A percentile compares a stretch with the other conserved stretches of the same genome.
phyloP scores from a whole-genome alignment of 495 filamentous ascomycete species.

The Xylaria flabelliformis region DNA sequence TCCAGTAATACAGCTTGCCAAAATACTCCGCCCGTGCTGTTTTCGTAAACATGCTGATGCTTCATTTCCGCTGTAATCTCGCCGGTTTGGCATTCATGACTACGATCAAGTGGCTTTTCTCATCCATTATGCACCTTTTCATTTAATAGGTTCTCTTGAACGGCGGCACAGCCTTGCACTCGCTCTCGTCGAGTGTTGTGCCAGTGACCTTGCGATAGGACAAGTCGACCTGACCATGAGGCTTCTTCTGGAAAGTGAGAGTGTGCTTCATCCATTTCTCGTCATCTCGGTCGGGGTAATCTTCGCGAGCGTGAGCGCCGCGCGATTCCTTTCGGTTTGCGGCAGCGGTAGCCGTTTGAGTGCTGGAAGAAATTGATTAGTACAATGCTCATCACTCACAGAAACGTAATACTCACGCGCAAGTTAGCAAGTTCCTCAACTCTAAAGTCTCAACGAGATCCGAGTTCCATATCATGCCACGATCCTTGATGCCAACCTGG shows the following conservation, averaged over 20 bases:
- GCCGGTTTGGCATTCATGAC: conserved; percentile 1
- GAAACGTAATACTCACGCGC: conserved; percentile 69
- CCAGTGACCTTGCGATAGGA: conserved; percentile 78
- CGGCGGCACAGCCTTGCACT: conserved; percentile 87
- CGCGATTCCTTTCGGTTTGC: conserved; percentile 92
- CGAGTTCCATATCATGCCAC: conserved; percentile 99
- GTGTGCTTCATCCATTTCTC: conserved; percentile 99
- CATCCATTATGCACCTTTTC: background rate
- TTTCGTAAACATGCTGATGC: conserved; percentile 23
- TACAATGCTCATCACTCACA: background rate
- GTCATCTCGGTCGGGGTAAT: conserved; percentile 93
- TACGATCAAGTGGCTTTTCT: background rate
- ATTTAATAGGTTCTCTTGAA: conserved; percentile 84
- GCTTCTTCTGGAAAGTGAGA: conserved; percentile 88
- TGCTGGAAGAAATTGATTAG: conserved; percentile 45
- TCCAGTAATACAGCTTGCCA: conserved; percentile 22
- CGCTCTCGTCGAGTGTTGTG: conserved; percentile 82
- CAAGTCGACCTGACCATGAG: conserved; percentile 78
- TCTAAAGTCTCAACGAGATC: conserved; percentile 96
- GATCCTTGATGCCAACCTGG: conserved; percentile 91
- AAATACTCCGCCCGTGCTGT: conserved; percentile 25
- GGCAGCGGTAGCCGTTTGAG: conserved; percentile 86
- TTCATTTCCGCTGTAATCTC: conserved; percentile 12
- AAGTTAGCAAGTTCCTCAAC: conserved; percentile 90
- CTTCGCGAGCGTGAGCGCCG: conserved; percentile 94